Conservation (phyloP, 2,329 filamentous ascomycete genomes). For the Botrytis byssoidea region DNA sequence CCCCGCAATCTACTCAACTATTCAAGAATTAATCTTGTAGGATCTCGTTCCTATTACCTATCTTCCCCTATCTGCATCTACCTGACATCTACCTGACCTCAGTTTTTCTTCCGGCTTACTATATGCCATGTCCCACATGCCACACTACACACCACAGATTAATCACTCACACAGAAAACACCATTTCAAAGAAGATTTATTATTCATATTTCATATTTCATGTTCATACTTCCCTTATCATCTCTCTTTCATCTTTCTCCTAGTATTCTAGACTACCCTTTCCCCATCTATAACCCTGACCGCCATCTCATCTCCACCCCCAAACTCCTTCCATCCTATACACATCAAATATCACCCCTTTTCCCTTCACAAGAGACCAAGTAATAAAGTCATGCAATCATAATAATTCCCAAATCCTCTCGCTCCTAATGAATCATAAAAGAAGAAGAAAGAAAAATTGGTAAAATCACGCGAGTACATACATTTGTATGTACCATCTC, state of each 20-base stretch:
- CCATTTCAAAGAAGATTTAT: neutral
- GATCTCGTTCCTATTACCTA: neutral
- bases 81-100: neutral
- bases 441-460: neutral
- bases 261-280: neutral
- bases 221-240: too few relatives aligned
- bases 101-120: neutral
- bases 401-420: constrained; percentile 2
- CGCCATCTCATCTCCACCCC: neutral
- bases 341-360: neutral
- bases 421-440: neutral
- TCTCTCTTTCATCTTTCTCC: neutral
- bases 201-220: constrained; percentile 7
- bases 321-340: constrained; percentile 1
- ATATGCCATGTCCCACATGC: neutral
- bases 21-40: neutral
- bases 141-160: neutral
- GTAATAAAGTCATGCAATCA: constrained; percentile 2
- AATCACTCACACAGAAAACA: neutral
- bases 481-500: neutral
- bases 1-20: neutral
- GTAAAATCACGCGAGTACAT: neutral
- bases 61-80: neutral
- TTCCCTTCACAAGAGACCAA: neutral
- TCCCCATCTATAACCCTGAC: neutral